Base-by-base conservation (phyloP, 345 rosid genomes). In the Pugionium cornutum region DNA sequence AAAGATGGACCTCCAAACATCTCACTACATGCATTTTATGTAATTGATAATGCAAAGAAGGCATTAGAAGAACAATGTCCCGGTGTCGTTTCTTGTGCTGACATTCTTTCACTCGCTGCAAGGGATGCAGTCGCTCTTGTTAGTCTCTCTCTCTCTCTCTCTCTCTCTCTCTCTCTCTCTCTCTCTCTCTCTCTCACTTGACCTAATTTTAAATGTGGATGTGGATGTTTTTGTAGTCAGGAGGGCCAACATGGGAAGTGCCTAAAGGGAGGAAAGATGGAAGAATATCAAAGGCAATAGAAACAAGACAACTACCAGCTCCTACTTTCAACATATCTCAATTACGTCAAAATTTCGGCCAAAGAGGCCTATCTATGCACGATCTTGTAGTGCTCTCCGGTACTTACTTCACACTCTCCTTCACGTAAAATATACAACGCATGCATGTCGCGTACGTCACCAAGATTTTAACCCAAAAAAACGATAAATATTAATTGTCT, bases 1-100 rank as follows among this genome's bases (percentile, higher is more conserved):
- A 92, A 92, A 70, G 96, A 86, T 58, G 95, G 92, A n/a, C 95
- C 95, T 64, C 95, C 97, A 18, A 86, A 92, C 65, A 73, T 89
- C 48, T 89, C 98, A 11, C 67, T 89, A 58, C 98, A 86, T 75
- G 98, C 95, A 2, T 89, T 92, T 64, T 82, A 87, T 63, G 95
- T 87, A 4, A 86, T 89, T 61, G 94, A 87, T 75, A 69, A 76
- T 67, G 97, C 97, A 4, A 92, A 89, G 82, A 78, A 81, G 46
- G 89, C 88, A 1, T 68, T 87, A 28, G 98, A 92, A 78, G 83
- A 78, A 10, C n/a, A 62, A 65, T 89, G 97, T 66, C 96, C 91
- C 0, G 89, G 91, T 9, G 79, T 85, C 1, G 91, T 92, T 62
- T 92, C 98, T 50, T 89, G 98, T 68, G 97, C 96, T 9, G 97